A percentile compares a stretch with the other conserved stretches of the same genome.
These are phyloP conservation scores for Austroboletus eburneus DNA, from an alignment of 768 basidiomycete species.

Conservation along the genomic window DNA sequence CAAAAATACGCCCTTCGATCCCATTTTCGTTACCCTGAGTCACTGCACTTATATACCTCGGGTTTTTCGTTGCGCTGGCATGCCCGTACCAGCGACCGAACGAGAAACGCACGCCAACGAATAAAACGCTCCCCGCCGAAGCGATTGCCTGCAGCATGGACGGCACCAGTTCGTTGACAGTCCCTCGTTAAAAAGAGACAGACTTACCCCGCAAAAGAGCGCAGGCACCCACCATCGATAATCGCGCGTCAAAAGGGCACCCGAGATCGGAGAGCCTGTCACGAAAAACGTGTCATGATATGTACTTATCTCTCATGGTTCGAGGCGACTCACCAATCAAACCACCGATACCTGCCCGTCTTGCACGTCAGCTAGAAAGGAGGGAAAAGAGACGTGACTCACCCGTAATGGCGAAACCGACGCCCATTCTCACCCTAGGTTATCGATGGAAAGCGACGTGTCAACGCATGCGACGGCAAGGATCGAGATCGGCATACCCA, in stretches of 20 bases:
- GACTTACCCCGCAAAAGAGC: conserved; percentile 44
- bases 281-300: conserved; percentile 14
- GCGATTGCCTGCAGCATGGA: conserved; percentile 4
- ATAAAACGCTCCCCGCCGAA: conserved; percentile 1
- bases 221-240: conserved; percentile 58
- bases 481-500: conserved; percentile 32
- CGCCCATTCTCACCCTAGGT: conserved; percentile 37
- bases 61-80: too few relatives aligned
- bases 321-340: conserved; percentile 14
- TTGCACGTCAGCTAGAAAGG: background rate
- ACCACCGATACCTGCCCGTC: conserved; percentile 20
- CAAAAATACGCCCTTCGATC: too few relatives aligned
- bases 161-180: background rate
- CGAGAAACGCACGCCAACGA: conserved; percentile 16
- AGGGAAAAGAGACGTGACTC: conserved; percentile 3
- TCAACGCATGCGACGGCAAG: conserved; percentile 7
- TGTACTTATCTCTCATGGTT: background rate
- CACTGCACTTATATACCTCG: too few relatives aligned
- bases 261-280: conserved; percentile 52
- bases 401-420: conserved; percentile 45
- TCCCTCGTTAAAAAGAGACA: background rate
- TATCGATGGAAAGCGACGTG: background rate
- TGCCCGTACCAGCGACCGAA: background rate
- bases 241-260: conserved; percentile 45
- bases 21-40: too few relatives aligned